Evolutionary conservation across 495 filamentous ascomycete genomes (phyloP).

Genomic region (Niebla homalea): DNA sequence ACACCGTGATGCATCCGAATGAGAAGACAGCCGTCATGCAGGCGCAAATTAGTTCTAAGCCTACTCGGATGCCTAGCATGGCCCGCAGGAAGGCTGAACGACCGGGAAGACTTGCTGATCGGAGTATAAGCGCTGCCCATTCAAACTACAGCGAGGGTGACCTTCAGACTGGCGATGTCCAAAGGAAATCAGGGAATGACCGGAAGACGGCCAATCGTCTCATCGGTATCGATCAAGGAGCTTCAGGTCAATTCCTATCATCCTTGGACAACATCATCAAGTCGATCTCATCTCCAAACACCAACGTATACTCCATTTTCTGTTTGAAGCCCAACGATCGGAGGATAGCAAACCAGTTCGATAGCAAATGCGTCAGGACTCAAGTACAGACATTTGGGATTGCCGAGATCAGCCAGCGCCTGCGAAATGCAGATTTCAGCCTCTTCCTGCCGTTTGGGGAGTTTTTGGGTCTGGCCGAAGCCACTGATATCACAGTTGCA

Average conservation of each 20-base stretch:
- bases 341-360: conserved; percentile 94
- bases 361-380: conserved; percentile 91
- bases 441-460: conserved; percentile 92
- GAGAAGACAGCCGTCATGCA: conserved; percentile 89
- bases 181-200: conserved; percentile 17
- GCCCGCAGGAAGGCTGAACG: conserved; percentile 56
- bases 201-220: conserved; percentile 29
- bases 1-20: conserved; percentile 79
- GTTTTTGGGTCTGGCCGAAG: conserved; percentile 78
- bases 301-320: conserved; percentile 92
- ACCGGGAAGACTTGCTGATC: conserved; percentile 28
- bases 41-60: conserved; percentile 89
- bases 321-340: conserved; percentile 96
- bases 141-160: conserved; percentile 45
- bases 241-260: conserved; percentile 81
- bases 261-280: conserved; percentile 80
- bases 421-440: conserved; percentile 88
- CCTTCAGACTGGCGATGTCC: conserved; percentile 29
- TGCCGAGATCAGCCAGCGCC: conserved; percentile 85
- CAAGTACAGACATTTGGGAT: conserved; percentile 95
- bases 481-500: conserved; percentile 70
- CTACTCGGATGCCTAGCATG: conserved; percentile 82
- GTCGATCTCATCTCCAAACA: conserved; percentile 62
- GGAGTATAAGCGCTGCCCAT: conserved; percentile 21
- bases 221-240: conserved; percentile 58